phyloP scores from a whole-genome alignment of 129 eudicot species.

The Chrysanthemum makinoi region DNA sequence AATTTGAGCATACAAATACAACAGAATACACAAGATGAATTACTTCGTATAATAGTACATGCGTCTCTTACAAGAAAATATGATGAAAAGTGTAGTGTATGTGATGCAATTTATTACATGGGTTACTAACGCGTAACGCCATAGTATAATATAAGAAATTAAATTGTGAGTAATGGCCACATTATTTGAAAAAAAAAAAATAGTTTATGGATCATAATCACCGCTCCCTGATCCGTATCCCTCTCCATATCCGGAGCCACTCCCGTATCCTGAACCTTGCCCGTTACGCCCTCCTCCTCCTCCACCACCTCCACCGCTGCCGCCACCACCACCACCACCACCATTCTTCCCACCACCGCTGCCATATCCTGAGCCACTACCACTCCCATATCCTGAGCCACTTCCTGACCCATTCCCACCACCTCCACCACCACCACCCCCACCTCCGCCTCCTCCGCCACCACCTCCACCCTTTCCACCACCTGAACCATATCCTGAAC shows the following conservation, averaged over 20 bases:
- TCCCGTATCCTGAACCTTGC: slow-evolving; percentile 46
- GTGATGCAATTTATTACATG: slow-evolving; percentile 38
- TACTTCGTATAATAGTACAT: slow-evolving; percentile 16
- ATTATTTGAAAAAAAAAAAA: no score
- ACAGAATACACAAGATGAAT: slow-evolving; percentile 20
- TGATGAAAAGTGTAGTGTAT: slow-evolving; percentile 20
- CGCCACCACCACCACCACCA: slow-evolving; percentile 29
- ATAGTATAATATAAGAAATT: slow-evolving; percentile 13
- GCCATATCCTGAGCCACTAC: slow-evolving; percentile 45
- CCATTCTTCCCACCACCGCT: slow-evolving; percentile 36
- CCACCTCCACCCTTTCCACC: slow-evolving; percentile 38
- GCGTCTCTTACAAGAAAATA: slow-evolving; percentile 24
- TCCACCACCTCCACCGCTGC: slow-evolving; percentile 21
- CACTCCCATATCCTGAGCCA: slow-evolving; percentile 49
- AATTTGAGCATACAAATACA: neutral
- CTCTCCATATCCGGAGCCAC: slow-evolving; percentile 54
- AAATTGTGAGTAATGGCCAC: neutral
- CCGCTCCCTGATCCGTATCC: slow-evolving; percentile 53
- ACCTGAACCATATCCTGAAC: slow-evolving; percentile 50
- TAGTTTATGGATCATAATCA: slow-evolving; percentile 42
- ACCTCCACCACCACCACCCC: slow-evolving; percentile 38
- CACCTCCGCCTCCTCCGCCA: slow-evolving; percentile 40
- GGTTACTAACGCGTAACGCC: slow-evolving; percentile 17
- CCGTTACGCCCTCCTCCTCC: slow-evolving; percentile 37
- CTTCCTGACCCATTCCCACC: slow-evolving; percentile 38